Base-by-base conservation (phyloP, 2,329 filamentous ascomycete genomes). In the Hymenoscyphus scutula region DNA sequence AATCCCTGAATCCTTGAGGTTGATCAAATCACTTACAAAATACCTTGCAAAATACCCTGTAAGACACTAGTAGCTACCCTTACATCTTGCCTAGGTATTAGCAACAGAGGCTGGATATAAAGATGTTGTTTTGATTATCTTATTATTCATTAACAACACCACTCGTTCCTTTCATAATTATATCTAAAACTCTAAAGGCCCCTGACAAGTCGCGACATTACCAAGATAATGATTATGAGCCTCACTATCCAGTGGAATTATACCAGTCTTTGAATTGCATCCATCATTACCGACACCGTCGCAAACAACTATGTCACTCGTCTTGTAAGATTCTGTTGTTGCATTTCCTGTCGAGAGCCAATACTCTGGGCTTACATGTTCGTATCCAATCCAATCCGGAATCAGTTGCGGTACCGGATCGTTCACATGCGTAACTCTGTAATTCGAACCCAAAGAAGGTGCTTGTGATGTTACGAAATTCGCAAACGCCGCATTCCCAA, bases 391-490 rank as follows among this genome's bases (percentile, higher is more conserved):
- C 56, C 82, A 59, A 62, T 84, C 75, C 11, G 88, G 84, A 1
- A 89, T 89, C 48, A 92, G 78, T 53, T 85, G 82, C 0, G 89
- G 86, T 1, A 92, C 84, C 0, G 87, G 87, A 73, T 92, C 89
- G 68, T 82, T 77, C 30, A 76, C 75, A 75, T 92, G 88, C 2
- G 89, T 91, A 61, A 90, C 78, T 65, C 89, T 85, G 76, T 80
- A 88, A 59, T 71, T 71, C 58, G 77, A 77, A 2, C 83, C 82
- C 11, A 56, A 6, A 19, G 29, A 30, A 10, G 58, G 53, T 29
- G 60, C 51, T 19, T 69, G 65, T 2, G 53, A 51, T 2, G 66
- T 69, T 25, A 74, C 68, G 41, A 69, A 74, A 1, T 61, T 61
- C 23, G 69, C 70, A 27, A 73, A 67, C 1, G 61, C 65, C 3